Percentiles rank a stretch among this genome's conserved stretches.
These are phyloP conservation scores for Papiliotrema nemorosa DNA, from an alignment of 1,284 basidiomycete species.

Conservation along the genomic window DNA sequence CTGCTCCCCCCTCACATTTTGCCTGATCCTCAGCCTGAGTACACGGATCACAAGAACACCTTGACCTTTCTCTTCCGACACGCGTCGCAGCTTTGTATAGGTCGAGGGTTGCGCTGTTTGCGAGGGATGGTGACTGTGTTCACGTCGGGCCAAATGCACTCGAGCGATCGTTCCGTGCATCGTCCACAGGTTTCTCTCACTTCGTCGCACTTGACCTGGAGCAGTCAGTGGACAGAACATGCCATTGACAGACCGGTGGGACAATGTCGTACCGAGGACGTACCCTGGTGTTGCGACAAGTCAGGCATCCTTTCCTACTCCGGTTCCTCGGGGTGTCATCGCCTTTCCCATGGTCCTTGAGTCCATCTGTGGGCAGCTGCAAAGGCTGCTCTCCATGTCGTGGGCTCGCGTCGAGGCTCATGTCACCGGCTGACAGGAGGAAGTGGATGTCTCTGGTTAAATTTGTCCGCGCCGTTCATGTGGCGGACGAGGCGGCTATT, in stretches of 20 bases:
- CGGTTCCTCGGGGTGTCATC: too few relatives aligned
- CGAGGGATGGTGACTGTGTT: not conserved
- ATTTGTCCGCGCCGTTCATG: too few relatives aligned
- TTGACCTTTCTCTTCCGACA: slow-evolving; percentile 12
- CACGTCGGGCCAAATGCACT: slow-evolving; percentile 1
- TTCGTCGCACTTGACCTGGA: slow-evolving; percentile 19
- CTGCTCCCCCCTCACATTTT: not conserved
- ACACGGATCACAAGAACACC: too few relatives aligned
- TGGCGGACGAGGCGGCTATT: too few relatives aligned
- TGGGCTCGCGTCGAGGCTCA: too few relatives aligned
- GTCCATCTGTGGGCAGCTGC: too few relatives aligned
- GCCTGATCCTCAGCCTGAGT: not conserved
- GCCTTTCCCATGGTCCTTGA: too few relatives aligned
- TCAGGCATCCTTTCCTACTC: slow-evolving; percentile 2
- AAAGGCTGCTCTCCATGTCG: too few relatives aligned
- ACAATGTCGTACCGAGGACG: too few relatives aligned
- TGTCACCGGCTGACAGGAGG: too few relatives aligned
- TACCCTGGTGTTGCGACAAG: slow-evolving; percentile 4
- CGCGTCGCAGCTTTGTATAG: slow-evolving; percentile 8
- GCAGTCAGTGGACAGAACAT: not conserved
- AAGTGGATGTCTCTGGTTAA: too few relatives aligned
- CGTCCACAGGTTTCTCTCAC: slow-evolving; percentile 7
- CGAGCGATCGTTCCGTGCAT: slow-evolving; percentile 5
- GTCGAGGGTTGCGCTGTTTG: slow-evolving; percentile 9
- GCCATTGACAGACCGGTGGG: not conserved